These are phyloP conservation scores for Metschnikowia cubensis DNA, from an alignment of 805 yeast species.

Conservation along the genomic window DNA sequence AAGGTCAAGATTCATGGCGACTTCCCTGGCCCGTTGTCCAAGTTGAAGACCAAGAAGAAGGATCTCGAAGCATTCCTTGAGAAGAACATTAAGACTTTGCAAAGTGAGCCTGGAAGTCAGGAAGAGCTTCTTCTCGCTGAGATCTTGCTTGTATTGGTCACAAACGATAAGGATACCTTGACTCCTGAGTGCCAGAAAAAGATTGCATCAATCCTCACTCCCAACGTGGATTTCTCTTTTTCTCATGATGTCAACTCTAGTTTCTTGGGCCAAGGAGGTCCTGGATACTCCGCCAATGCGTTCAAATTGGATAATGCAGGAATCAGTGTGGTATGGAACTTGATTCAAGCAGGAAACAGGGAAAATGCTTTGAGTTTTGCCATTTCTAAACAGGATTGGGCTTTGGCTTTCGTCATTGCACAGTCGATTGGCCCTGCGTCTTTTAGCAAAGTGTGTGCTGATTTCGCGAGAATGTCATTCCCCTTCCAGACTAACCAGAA, in stretches of 20 bases:
- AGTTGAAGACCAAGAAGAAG: slow-evolving; percentile 54
- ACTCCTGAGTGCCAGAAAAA: slow-evolving; percentile 26
- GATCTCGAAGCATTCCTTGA: slow-evolving; percentile 64
- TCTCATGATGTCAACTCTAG: slow-evolving; percentile 14
- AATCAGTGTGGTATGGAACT: slow-evolving; percentile 27
- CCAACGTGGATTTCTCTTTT: slow-evolving; percentile 35
- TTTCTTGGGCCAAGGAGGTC: slow-evolving; percentile 1
- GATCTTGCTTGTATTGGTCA: slow-evolving; percentile 26
- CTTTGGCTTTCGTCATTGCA: slow-evolving; percentile 70
- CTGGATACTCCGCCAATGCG: slow-evolving; percentile 33
- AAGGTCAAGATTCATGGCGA: slow-evolving; percentile 26
- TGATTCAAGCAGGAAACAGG: slow-evolving; percentile 59
- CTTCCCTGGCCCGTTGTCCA: slow-evolving; percentile 68
- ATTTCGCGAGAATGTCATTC: slow-evolving; percentile 48
- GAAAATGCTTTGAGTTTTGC: slow-evolving; percentile 63
- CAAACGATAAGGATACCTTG: slow-evolving; percentile 29
- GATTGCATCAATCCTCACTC: slow-evolving; percentile 40
- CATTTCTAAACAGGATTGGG: slow-evolving; percentile 64
- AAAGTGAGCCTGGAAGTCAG: slow-evolving; percentile 4
- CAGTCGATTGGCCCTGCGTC: slow-evolving; percentile 58
- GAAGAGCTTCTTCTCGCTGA: slow-evolving; percentile 32
- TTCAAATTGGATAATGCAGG: slow-evolving; percentile 39
- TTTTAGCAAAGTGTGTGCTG: slow-evolving; percentile 56
- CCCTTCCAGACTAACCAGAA: slow-evolving; percentile 38
- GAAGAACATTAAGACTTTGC: slow-evolving; percentile 19